Base-by-base conservation (phyloP, 352 stramenopile species). In the Pythium guiyangense region DNA sequence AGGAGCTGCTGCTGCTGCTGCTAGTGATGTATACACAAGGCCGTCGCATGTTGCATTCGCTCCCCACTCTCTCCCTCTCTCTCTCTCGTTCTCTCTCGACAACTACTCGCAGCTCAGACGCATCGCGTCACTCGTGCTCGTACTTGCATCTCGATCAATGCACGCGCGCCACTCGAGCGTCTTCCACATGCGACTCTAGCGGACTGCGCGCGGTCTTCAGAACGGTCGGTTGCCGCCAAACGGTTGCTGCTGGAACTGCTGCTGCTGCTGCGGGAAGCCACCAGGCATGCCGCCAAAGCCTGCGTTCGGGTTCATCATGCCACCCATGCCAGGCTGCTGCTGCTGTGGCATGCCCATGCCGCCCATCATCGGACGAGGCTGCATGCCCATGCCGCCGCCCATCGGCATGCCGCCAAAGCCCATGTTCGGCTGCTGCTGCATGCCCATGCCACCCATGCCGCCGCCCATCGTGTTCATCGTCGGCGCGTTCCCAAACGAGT, bases 271-370 rank as follows among this genome's bases (percentile, higher is more conserved):
- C 27, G 76, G 71, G 68, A 83, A 62, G 22, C 56, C 75, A 35
- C 69, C 63, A 27, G 52, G 40, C 66, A 81, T 80, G 15, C 67
- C 69, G 29, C 69, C 64, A 37, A 74, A 84, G 14, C 59, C 52
- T 29, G 54, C 71, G 54, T 69, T 64, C 29, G 79, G 74, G 57
- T 82, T 82, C 80, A 84, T 83, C 74, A 88, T 88, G 14, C 71
- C 63, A n/a, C 73, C 73, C 66, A 82, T 77, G 12, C 53, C 62
- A 29, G 66, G 65, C 59, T 69, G 73, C 46, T 77, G 66, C 62
- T 78, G 29, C 9, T 34, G 29, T 34, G 31, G 48, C 65, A 73
- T 73, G 49, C 56, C 56, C 67, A 71, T 75, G 29, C 64, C 64
- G 20, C 70, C 69, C 70, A 79, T 74, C 58, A 69, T 66, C 25